Evolutionary conservation across 306 rosid genomes (phyloP), one percentile per base, ranked within the genome.

Genomic region (Calophaca sinica): DNA sequence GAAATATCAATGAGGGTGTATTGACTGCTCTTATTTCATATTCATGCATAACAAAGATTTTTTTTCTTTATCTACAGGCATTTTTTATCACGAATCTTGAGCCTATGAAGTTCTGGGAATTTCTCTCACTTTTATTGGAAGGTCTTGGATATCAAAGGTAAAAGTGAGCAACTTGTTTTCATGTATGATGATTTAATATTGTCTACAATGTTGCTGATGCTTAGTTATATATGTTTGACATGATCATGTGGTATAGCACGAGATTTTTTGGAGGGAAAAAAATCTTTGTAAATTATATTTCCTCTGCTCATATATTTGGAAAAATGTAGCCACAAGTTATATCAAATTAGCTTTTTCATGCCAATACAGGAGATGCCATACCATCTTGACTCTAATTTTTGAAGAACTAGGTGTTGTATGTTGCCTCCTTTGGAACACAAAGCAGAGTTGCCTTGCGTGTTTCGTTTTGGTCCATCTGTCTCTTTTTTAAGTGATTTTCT

Each of bases 81-180:
- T 93, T 93, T 88, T 91, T 91, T 80, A 88, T 93, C 81, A 83
- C 98, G 3, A 89, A 93, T 83, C 77, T 88, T 52, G 83, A 86
- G 87, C 92, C 97, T 67, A 80, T 81, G 80, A 89, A 86, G 74
- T 91, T 90, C 80, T 84, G 90, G 92, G 88, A 84, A 41, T 93
- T 93, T 82, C 73, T 86, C 32, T 85, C 90, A 13, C 86, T 74
- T 63, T 77, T 89, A 66, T 70, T 82, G 52, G 87, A 84, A 72
- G 90, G 93, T 76, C 87, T 93, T 79, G 97, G 92, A 70, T 91
- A 88, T 80, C 90, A 45, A 84, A 91, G 96, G 98, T 93, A 84
- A 75, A 36, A 75, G 10, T 75, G 79, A 75, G 73, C 78, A 70
- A 53, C 53, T 61, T 53, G 55, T 58, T 80, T 72, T 82, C 3